phyloP scores from a whole-genome alignment of 768 basidiomycete species.

The Amanita rubescens region DNA sequence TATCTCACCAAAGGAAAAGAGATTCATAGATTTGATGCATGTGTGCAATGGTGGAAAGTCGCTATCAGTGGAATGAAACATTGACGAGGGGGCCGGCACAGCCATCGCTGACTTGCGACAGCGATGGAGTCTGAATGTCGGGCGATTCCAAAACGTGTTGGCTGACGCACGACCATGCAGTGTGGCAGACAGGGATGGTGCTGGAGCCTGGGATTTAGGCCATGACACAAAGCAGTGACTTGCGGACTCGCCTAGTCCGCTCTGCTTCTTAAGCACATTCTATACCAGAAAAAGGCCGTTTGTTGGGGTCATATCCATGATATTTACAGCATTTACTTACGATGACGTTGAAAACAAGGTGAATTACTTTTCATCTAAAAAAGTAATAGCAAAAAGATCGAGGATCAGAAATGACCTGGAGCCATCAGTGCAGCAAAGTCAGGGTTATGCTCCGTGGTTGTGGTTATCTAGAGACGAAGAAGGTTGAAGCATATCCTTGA shows the following conservation, averaged over 20 bases:
- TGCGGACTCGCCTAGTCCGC: neutral
- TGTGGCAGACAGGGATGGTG: neutral
- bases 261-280: neutral
- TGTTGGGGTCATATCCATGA: neutral
- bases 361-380: neutral
- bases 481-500: neutral
- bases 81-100: neutral
- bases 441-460: neutral
- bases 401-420: neutral
- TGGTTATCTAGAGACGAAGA: neutral
- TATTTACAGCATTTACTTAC: neutral
- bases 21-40: neutral
- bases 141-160: neutral
- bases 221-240: neutral
- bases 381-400: neutral
- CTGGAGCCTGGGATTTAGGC: neutral
- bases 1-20: neutral
- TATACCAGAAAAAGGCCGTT: neutral
- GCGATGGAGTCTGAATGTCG: neutral
- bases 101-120: neutral
- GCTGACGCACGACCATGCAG: neutral
- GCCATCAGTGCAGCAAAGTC: neutral
- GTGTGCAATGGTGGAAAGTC: neutral
- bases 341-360: neutral
- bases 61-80: neutral